phyloP scores from a whole-genome alignment of 495 filamentous ascomycete genomes.

The Neurospora sp. region DNA sequence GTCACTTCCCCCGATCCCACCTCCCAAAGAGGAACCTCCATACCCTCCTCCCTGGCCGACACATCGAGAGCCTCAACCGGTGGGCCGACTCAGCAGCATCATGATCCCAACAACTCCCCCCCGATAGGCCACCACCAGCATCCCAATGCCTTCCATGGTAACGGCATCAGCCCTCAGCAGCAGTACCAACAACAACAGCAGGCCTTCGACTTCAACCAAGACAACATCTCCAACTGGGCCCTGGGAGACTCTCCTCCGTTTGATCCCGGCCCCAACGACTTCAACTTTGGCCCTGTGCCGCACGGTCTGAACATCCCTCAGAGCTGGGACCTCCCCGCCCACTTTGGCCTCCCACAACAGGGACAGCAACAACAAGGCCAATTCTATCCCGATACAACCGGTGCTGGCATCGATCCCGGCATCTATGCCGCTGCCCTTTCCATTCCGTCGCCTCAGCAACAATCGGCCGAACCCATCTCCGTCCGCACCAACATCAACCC shows the following conservation, averaged over 20 bases:
- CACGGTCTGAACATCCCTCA: constrained; percentile 4
- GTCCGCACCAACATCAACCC: constrained; percentile 10
- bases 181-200: constrained; percentile 16
- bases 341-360: constrained; percentile 19
- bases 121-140: constrained; percentile 17
- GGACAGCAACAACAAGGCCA: constrained; percentile 16
- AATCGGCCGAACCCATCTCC: constrained; percentile 2
- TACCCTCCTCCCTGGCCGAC: constrained; percentile 4
- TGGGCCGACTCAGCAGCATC: constrained; percentile 1
- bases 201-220: constrained; percentile 22
- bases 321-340: constrained; percentile 20
- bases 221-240: constrained; percentile 24
- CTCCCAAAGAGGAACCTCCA: constrained; percentile 2
- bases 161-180: constrained; percentile 22
- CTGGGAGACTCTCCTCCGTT: constrained; percentile 38
- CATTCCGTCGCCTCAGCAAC: constrained; percentile 4
- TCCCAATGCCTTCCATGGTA: constrained; percentile 15
- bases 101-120: constrained; percentile 1
- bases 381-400: constrained; percentile 12
- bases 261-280: constrained; percentile 19
- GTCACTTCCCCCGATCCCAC: constrained; percentile 12
- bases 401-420: constrained; percentile 6
- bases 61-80: constrained; percentile 13
- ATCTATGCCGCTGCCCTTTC: constrained; percentile 4
- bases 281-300: constrained; percentile 9